phyloP scores from a whole-genome alignment of 164 flowering plant species.

The Magnolia officinalis region DNA sequence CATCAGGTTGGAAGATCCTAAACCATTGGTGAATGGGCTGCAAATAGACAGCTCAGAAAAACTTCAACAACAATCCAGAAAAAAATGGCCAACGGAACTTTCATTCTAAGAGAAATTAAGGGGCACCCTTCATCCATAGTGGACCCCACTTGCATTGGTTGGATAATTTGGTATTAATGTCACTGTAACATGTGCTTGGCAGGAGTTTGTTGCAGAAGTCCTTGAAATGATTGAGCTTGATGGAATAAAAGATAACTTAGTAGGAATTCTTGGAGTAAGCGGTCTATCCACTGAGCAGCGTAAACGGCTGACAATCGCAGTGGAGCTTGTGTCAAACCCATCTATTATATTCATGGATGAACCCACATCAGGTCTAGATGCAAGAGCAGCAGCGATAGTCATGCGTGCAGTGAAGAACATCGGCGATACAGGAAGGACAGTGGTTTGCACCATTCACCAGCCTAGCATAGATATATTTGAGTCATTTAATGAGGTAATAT shows the following conservation, averaged over 20 bases:
- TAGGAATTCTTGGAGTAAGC: constrained; percentile 64
- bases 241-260: constrained; percentile 55
- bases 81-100: background rate
- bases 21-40: too few relatives aligned
- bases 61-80: too few relatives aligned
- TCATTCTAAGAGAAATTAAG: background rate
- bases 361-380: constrained; percentile 83
- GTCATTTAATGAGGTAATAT: constrained; percentile 73
- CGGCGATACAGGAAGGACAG: constrained; percentile 57
- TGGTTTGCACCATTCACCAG: constrained; percentile 68
- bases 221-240: constrained; percentile 70
- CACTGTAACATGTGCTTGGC: constrained; percentile 1
- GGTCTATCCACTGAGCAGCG: constrained; percentile 85
- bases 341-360: constrained; percentile 85
- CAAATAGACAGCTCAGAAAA: too few relatives aligned
- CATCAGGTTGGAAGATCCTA: background rate
- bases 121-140: background rate
- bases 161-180: background rate
- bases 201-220: constrained; percentile 73
- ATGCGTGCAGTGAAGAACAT: constrained; percentile 73
- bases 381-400: constrained; percentile 83
- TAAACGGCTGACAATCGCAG: constrained; percentile 76
- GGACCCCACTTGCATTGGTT: background rate
- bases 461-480: constrained; percentile 78
- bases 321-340: constrained; percentile 82